Base-by-base conservation (phyloP, 2,329 filamentous ascomycete species). In the Epichloe glyceriae region DNA sequence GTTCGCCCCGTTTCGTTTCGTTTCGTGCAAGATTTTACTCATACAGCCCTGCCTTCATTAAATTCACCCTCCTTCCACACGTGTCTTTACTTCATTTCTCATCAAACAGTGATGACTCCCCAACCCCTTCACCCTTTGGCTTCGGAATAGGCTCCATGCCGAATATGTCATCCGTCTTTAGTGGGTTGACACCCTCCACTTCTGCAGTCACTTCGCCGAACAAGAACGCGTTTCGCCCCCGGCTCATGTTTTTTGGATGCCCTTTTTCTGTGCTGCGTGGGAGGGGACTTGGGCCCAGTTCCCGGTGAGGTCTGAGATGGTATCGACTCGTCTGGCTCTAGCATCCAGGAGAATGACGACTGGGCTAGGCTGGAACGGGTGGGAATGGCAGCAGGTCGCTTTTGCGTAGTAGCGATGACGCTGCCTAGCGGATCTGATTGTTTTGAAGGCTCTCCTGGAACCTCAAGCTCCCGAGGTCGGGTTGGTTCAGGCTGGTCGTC, bases 301-400 rank as follows among this genome's bases (percentile, higher is more conserved):
- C 57, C 45, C 3, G 60, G 53, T 12, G 57, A 48, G 0, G 60
- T 54, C 50, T 62, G 52, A 47, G 60, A 56, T 40, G 53, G 57
- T 11, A 46, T 52, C 0, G 69, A 63, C 50, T 70, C 61, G 56
- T 77, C 74, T 3, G 75, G 76, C 56, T 82, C 81, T 2, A 89
- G 72, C 84, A 89, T 89, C 83, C 83, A 88, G 1, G 85, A 82
- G 63, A 88, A 89, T 4, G 82, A 85, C 7, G 85, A 88, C 56
- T 86, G 83, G 1, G 83, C 83, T 35, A 88, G 72, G 0, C 75
- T 79, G 3, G 83, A 85, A 20, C 83, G 75, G 19, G 79, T 79
- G 0, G 78, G 79, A 15, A 80, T 74, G 2, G 76, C 67, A 56
- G 54, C 66, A 45, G 61, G 59, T 50, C 53, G 64, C 4, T 58